Evolutionary conservation across 208 protist genomes (phyloP).

Genomic region (Endotrypanum monterogeii): DNA sequence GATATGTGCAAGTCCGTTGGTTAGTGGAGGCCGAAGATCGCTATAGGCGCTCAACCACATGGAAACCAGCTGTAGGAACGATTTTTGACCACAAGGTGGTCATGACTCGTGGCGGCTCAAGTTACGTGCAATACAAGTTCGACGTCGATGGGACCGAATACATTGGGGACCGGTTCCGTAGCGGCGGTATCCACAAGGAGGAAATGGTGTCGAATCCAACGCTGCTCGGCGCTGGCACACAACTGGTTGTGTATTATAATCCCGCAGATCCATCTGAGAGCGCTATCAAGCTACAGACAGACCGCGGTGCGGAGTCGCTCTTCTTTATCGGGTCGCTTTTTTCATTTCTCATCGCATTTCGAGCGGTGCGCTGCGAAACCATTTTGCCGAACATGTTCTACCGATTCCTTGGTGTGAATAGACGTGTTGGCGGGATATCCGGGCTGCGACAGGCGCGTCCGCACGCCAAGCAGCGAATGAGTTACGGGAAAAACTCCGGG

Average conservation of each 20-base stretch:
- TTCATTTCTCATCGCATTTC: slow-evolving; percentile 76
- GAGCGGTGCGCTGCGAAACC: slow-evolving; percentile 90
- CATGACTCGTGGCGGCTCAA: slow-evolving; percentile 80
- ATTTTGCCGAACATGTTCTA: slow-evolving; percentile 94
- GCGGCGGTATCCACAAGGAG: slow-evolving; percentile 85
- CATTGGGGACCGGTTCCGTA: slow-evolving; percentile 82
- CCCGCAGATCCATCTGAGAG: slow-evolving; percentile 79
- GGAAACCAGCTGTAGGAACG: slow-evolving; percentile 82
- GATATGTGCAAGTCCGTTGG: slow-evolving; percentile 62
- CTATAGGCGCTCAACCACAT: slow-evolving; percentile 80
- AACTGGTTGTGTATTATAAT: slow-evolving; percentile 91
- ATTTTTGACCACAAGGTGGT: slow-evolving; percentile 91
- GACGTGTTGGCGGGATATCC: slow-evolving; percentile 68
- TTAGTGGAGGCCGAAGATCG: slow-evolving; percentile 83
- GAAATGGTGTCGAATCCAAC: slow-evolving; percentile 80
- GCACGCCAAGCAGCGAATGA: slow-evolving; percentile 81
- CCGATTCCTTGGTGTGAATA: slow-evolving; percentile 80
- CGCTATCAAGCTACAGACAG: slow-evolving; percentile 83
- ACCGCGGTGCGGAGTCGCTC: slow-evolving; percentile 77
- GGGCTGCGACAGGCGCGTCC: slow-evolving; percentile 66
- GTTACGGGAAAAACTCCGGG: slow-evolving; percentile 80
- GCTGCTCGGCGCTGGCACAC: slow-evolving; percentile 84
- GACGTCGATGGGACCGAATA: slow-evolving; percentile 73
- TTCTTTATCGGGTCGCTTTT: slow-evolving; percentile 66
- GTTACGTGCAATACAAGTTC: slow-evolving; percentile 87